Evolutionary conservation across 257 asterid species (phyloP).

Genomic region (Vinca minor): DNA sequence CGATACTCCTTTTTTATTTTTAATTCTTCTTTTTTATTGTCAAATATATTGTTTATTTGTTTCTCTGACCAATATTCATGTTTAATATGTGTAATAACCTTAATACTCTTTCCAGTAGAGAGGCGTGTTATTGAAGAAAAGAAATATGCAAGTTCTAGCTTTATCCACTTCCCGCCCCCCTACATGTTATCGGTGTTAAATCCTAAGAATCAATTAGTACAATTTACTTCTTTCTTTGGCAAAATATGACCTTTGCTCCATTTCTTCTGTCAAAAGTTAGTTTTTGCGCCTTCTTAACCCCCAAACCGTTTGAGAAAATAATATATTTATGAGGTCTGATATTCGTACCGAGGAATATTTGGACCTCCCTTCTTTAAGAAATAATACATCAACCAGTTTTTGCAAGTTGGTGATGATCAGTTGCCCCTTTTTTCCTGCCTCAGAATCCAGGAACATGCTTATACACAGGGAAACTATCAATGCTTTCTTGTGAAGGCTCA

Average conservation of each 20-base stretch:
- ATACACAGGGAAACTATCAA: conserved; percentile 41
- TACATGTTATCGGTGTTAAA: background rate
- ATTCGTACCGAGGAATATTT: background rate
- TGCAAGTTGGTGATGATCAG: background rate
- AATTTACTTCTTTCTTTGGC: background rate
- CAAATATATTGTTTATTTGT: background rate
- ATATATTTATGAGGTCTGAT: too few relatives aligned
- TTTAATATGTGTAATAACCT: background rate
- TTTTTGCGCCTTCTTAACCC: too few relatives aligned
- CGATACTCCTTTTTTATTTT: too few relatives aligned
- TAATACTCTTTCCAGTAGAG: background rate
- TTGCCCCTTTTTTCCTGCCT: conserved; percentile 4
- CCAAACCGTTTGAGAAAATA: background rate
- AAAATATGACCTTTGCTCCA: background rate
- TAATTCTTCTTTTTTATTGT: background rate
- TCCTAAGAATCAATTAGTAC: background rate
- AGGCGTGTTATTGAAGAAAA: background rate
- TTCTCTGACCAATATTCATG: background rate
- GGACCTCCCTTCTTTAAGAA: background rate
- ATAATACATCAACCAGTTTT: background rate
- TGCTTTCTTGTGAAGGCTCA: conserved; percentile 76
- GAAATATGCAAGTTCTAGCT: too few relatives aligned
- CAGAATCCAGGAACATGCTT: conserved; percentile 82
- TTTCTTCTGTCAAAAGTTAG: background rate
- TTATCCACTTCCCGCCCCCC: too few relatives aligned